Base-by-base conservation (phyloP, 225 moss, liverwort and hornwort species). In the Pseudoscleropodium purum region DNA sequence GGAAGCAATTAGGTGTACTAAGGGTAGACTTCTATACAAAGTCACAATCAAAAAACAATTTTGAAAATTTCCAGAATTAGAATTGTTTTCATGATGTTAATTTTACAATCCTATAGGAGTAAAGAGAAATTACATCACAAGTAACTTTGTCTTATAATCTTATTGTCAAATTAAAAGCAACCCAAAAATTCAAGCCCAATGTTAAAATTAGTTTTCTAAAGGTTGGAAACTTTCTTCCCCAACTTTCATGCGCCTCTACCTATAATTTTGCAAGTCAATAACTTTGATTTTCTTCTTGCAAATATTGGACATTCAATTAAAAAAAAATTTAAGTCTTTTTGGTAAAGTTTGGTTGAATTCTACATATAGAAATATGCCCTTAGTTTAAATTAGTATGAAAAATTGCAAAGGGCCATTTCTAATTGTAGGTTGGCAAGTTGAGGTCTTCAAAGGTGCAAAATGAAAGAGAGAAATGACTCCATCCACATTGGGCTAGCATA, bases 341-440 rank as follows among this genome's bases (percentile, higher is more conserved):
- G 23, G 23, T 13, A 14, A 29, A 39, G 7, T 41, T 25, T 70
- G 8, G 4, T 5, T 0, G 1, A 25, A 3, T 14, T 41, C 4
- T 15, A 5, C 14, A 5, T 0, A 4, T 14, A 0, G 5, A 39
- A 70, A 5, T 41, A 1, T 0, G 0, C 24, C n/a, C 10, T 13
- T 10, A 69, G 2, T 18, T n/a, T 21, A n/a, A 1, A 72, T 27
- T 41, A 41, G 43, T 72, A 2, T 72, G 3, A 72, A 72, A 39
- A 41, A 72, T 41, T 72, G 26, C 26, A 19, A 72, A 15, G 26
- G 41, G 1, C 8, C 9, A 72, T 26, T 72, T 68, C 15, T 5
- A 24, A 13, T 26, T 26, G 8, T 41, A 4, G 9, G 2, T 67
- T 20, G 1, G 41, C 9, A 72, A 27, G 3, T 41, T 15, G 26